Evolutionary conservation across 192 early-diverging fungal genomes (phyloP).

Genomic region (Coemansia nantahalensis): DNA sequence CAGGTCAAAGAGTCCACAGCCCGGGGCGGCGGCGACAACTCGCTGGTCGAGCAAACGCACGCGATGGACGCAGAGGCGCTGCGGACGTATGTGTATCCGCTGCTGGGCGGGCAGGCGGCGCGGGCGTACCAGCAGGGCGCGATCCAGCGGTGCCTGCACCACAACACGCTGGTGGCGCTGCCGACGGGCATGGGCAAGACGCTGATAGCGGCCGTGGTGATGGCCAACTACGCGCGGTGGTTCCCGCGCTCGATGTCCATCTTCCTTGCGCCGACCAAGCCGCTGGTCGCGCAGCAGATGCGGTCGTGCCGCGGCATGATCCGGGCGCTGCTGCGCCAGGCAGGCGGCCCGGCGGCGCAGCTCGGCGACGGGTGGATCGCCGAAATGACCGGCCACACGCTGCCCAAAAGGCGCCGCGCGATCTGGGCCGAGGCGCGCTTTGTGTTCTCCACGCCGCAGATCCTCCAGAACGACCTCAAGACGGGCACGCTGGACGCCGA

Average conservation of each 20-base stretch:
- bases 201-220: constrained; percentile 91
- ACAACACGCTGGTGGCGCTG: constrained; percentile 85
- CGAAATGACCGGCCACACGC: constrained; percentile 66
- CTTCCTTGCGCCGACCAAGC: constrained; percentile 91
- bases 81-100: constrained; percentile 42
- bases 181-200: constrained; percentile 91
- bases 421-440: constrained; percentile 70
- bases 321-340: constrained; percentile 68
- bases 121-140: constrained; percentile 91
- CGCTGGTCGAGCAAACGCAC: constrained; percentile 34
- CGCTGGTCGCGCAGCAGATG: constrained; percentile 90
- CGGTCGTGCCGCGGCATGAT: constrained; percentile 77
- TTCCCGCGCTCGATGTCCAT: constrained; percentile 82
- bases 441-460: constrained; percentile 87
- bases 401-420: constrained; percentile 51
- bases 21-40: constrained; percentile 39
- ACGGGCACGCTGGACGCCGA: constrained; percentile 56
- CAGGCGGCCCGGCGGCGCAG: constrained; percentile 3
- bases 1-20: constrained; percentile 21
- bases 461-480: constrained; percentile 81
- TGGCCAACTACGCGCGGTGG: constrained; percentile 90
- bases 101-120: constrained; percentile 43
- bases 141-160: constrained; percentile 67
- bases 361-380: constrained; percentile 23
- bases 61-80: constrained; percentile 30